Conservation (phyloP, 2,329 filamentous ascomycete genomes). For the Malbranchea cinnamomea region DNA sequence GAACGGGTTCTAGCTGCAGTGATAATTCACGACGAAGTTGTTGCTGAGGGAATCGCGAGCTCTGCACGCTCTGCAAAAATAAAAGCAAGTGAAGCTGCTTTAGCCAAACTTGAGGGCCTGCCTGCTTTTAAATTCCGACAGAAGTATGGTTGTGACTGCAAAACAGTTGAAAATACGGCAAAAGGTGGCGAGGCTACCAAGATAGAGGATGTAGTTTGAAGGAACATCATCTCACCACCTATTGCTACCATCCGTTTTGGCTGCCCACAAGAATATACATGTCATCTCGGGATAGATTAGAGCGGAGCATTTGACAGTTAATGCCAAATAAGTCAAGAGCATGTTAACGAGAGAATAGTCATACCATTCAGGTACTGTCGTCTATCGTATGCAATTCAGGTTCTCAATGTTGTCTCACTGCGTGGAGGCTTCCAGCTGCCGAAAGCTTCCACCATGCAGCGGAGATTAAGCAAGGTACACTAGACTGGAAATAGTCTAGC, state of each 20-base stretch:
- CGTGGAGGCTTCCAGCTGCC: no score
- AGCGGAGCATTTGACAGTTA: no score
- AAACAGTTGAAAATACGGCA: conserved; percentile 8
- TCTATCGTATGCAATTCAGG: no score
- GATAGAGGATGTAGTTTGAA: neutral
- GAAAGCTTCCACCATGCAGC: neutral
- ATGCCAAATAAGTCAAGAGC: no score
- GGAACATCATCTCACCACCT: neutral
- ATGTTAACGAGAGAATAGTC: no score
- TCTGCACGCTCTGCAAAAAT: conserved; percentile 62
- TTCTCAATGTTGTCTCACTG: no score
- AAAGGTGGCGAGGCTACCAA: conserved; percentile 1
- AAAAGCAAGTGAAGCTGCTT: conserved; percentile 27
- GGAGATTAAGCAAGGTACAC: neutral
- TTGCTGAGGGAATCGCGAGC: conserved; percentile 46
- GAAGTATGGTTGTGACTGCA: conserved; percentile 51
- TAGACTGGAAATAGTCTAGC: conserved; percentile 1
- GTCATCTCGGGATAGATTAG: no score
- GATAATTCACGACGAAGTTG: conserved; percentile 56
- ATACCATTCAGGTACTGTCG: no score
- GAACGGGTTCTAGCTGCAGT: conserved; percentile 51
- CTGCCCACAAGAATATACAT: neutral
- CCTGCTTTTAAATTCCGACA: conserved; percentile 43
- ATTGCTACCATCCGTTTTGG: neutral
- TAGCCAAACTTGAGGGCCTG: conserved; percentile 33